Conservation (phyloP, 2,329 filamentous ascomycete species). For the Beauveria sp. region DNA sequence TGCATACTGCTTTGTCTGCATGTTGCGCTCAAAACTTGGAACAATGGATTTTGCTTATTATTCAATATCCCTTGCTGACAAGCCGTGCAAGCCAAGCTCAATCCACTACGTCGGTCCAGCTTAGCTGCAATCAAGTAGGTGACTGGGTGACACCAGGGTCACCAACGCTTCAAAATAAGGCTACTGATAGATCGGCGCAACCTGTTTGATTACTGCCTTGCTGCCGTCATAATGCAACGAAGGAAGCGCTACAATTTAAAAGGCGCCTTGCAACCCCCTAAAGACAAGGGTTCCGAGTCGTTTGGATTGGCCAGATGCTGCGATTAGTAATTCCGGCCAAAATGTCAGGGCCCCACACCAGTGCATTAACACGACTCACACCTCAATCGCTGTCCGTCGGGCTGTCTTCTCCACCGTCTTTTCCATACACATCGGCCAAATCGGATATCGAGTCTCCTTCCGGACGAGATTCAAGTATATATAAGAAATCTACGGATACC, state of each 20-base stretch:
- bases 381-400: background rate
- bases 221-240: background rate
- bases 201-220: constrained; percentile 7
- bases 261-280: background rate
- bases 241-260: background rate
- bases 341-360: too few relatives aligned
- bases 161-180: background rate
- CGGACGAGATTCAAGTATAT: too few relatives aligned
- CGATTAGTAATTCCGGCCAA: too few relatives aligned
- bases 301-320: too few relatives aligned
- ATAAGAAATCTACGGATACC: too few relatives aligned
- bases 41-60: background rate
- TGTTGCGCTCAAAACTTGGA: background rate
- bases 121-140: too few relatives aligned
- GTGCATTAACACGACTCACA: too few relatives aligned
- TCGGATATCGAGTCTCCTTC: too few relatives aligned
- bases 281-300: background rate
- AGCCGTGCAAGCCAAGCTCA: background rate
- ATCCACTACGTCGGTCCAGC: too few relatives aligned
- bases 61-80: background rate
- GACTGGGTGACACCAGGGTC: too few relatives aligned
- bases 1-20: background rate
- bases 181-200: background rate
- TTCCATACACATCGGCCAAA: background rate
- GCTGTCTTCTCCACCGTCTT: background rate